Evolutionary conservation across 768 basidiomycete species (phyloP).

Genomic region (Lanmaoa pseudosensibilis): DNA sequence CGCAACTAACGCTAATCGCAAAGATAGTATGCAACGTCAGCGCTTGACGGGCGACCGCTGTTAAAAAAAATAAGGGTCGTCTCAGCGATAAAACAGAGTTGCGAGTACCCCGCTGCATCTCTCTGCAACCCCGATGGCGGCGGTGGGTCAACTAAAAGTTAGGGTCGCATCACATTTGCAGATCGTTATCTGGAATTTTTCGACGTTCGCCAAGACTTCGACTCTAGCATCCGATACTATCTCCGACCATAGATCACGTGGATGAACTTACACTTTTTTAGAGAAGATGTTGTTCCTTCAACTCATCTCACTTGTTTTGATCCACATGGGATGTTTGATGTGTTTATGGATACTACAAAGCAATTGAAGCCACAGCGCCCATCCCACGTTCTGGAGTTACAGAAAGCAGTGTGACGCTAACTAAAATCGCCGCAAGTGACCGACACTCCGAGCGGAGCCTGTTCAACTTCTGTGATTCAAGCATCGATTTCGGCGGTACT

Average conservation of each 20-base stretch:
- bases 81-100: not conserved
- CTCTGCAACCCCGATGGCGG: no score
- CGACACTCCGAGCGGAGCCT: not conserved
- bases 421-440: not conserved
- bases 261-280: not conserved
- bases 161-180: not conserved
- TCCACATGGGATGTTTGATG: not conserved
- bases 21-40: no score
- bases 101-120: not conserved
- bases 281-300: not conserved
- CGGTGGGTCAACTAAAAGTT: not conserved
- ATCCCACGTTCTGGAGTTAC: not conserved
- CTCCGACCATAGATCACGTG: not conserved
- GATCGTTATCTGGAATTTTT: not conserved
- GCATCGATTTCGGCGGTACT: slow-evolving; percentile 2
- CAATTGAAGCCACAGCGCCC: not conserved
- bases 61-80: not conserved
- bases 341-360: not conserved
- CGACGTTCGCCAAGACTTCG: not conserved
- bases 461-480: not conserved
- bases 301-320: not conserved
- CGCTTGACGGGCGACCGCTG: not conserved
- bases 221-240: not conserved
- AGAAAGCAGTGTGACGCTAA: no score
- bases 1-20: not conserved